Percentiles rank a stretch among this genome's conserved stretches.
phyloP scores from a whole-genome alignment of 2,329 filamentous ascomycete genomes.

The Diaporthe sp. region DNA sequence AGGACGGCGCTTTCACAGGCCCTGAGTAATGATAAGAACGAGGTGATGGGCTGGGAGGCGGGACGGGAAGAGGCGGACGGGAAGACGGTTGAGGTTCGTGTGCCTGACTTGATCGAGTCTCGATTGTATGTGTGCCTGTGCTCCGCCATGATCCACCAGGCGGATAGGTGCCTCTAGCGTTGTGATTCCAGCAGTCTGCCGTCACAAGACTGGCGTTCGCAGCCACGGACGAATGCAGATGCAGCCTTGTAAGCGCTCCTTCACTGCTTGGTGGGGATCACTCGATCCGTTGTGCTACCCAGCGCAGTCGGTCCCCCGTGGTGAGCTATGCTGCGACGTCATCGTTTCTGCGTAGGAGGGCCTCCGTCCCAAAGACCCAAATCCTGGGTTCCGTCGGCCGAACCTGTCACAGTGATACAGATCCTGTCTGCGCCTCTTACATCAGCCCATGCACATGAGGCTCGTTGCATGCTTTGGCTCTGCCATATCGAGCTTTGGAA shows the following conservation, averaged over 20 bases:
- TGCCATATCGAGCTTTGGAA: not conserved
- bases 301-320: not conserved
- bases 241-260: constrained; percentile 31
- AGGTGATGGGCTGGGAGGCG: not conserved
- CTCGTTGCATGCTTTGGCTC: not conserved
- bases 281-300: constrained; percentile 17
- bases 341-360: constrained; percentile 7
- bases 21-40: not conserved
- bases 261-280: not conserved
- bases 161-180: not conserved
- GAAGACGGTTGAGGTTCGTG: constrained; percentile 15
- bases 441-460: not conserved
- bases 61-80: constrained; percentile 15
- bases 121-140: constrained; percentile 9
- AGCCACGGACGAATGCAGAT: constrained; percentile 28
- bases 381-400: not conserved
- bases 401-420: constrained; percentile 6
- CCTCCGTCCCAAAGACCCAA: not conserved
- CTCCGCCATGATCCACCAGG: constrained; percentile 30
- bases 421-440: constrained; percentile 24
- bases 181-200: constrained; percentile 2
- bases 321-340: constrained; percentile 16
- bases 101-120: constrained; percentile 6
- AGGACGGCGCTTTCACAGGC: not conserved
- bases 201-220: constrained; percentile 21